phyloP scores from a whole-genome alignment of 306 rosid genomes.

The Begonia fuchsioides region DNA sequence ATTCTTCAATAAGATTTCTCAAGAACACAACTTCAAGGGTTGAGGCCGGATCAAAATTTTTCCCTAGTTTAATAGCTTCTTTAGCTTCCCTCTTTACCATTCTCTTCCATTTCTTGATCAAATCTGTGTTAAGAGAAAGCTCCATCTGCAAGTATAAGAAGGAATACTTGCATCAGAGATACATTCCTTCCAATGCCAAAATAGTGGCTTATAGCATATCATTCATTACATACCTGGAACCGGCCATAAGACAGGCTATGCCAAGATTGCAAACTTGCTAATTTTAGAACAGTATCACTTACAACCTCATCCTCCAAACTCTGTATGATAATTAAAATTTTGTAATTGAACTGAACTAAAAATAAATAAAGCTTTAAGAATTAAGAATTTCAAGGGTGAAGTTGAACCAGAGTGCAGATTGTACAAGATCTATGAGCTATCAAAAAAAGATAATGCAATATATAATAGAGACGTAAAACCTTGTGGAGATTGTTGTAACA shows the following conservation, averaged over 20 bases:
- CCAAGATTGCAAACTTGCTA: slow-evolving; percentile 89
- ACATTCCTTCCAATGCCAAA: slow-evolving; percentile 8
- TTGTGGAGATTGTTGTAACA: too few species aligned
- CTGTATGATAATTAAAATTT: slow-evolving; percentile 15
- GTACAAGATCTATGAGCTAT: too few species aligned
- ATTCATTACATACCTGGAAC: slow-evolving; percentile 56
- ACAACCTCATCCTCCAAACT: slow-evolving; percentile 98
- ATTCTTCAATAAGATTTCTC: slow-evolving; percentile 76
- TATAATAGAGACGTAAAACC: too few species aligned
- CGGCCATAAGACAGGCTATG: slow-evolving; percentile 86
- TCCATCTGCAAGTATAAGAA: slow-evolving; percentile 51
- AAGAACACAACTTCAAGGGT: slow-evolving; percentile 63
- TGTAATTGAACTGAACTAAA: too few species aligned
- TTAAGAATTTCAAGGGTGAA: too few species aligned
- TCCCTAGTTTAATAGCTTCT: slow-evolving; percentile 60
- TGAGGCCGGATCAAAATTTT: slow-evolving; percentile 41
- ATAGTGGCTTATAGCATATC: slow-evolving; percentile 7
- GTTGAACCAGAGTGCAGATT: too few species aligned
- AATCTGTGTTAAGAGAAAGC: slow-evolving; percentile 67
- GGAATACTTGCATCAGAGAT: slow-evolving; percentile 8
- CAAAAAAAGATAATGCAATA: too few species aligned
- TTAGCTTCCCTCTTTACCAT: slow-evolving; percentile 51
- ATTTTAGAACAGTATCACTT: slow-evolving; percentile 61
- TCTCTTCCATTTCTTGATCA: slow-evolving; percentile 94
- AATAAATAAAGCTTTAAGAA: too few species aligned